Percentiles rank a stretch among this genome's conserved stretches.
Conservation (phyloP, 2,329 filamentous ascomycete genomes). For the Clonostachys solani region DNA sequence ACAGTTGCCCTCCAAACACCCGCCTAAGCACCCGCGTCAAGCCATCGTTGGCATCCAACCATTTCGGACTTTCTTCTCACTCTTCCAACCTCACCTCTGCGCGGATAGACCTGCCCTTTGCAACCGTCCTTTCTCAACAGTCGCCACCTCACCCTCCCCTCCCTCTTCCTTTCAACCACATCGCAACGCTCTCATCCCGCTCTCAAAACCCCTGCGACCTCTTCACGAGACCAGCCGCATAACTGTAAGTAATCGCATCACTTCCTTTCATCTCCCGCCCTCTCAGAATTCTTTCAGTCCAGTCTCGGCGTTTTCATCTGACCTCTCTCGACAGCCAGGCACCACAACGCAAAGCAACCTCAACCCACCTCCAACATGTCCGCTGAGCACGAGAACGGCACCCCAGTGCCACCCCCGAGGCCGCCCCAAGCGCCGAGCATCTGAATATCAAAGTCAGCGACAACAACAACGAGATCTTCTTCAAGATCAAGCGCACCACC, state of each 20-base stretch:
- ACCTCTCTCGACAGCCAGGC: neutral
- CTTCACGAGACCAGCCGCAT: too few relatives aligned
- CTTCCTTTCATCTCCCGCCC: too few relatives aligned
- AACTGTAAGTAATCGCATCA: too few relatives aligned
- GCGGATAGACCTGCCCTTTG: neutral
- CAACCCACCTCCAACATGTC: neutral
- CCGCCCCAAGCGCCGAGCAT: slow-evolving; percentile 61
- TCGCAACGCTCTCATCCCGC: too few relatives aligned
- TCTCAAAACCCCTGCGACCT: too few relatives aligned
- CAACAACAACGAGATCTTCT: slow-evolving; percentile 99
- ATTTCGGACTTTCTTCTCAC: neutral
- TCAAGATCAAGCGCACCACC: slow-evolving; percentile 98
- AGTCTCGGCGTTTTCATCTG: neutral
- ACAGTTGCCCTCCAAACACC: neutral
- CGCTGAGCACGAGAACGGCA: slow-evolving; percentile 27
- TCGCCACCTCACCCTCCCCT: neutral
- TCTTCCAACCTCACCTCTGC: neutral
- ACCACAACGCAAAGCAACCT: neutral
- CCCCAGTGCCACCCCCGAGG: slow-evolving; percentile 32
- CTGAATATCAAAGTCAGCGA: slow-evolving; percentile 99
- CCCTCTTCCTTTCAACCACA: neutral
- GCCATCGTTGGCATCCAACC: neutral
- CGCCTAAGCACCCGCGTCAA: neutral
- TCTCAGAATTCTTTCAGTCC: neutral
- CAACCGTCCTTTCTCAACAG: neutral